phyloP scores from a whole-genome alignment of 257 asterid genomes.

The Verbena officinalis region DNA sequence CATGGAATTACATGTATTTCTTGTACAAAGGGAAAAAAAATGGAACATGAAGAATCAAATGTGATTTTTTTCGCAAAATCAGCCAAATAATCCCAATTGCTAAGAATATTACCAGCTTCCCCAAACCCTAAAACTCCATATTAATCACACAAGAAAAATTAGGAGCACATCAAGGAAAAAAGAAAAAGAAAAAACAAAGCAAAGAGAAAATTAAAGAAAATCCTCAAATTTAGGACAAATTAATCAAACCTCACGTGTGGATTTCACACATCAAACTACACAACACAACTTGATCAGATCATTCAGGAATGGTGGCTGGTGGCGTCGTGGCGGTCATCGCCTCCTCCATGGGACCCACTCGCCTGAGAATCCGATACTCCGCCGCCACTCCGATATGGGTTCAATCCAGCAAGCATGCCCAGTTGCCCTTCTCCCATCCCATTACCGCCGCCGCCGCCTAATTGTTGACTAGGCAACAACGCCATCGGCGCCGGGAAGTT shows the following conservation, averaged over 20 bases:
- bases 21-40: not conserved
- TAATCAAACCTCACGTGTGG: conserved; percentile 53
- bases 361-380: conserved; percentile 71
- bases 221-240: conserved; percentile 36
- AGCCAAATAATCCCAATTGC: conserved; percentile 42
- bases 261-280: conserved; percentile 44
- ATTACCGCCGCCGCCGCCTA: conserved; percentile 32
- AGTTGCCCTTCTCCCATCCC: conserved; percentile 70
- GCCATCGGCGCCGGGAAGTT: conserved; percentile 82
- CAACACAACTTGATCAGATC: conserved; percentile 32
- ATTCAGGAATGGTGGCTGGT: conserved; percentile 72
- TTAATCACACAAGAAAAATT: conserved; percentile 55
- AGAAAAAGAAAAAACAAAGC: conserved; percentile 8
- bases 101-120: conserved; percentile 49
- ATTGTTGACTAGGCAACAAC: conserved; percentile 50
- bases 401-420: conserved; percentile 66
- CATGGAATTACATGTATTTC: conserved; percentile 28
- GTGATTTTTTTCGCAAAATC: conserved; percentile 30
- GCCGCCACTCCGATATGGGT: conserved; percentile 53
- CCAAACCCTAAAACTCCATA: conserved; percentile 57
- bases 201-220: conserved; percentile 13
- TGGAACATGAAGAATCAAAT: conserved; percentile 26
- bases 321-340: conserved; percentile 71
- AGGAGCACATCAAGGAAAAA: conserved; percentile 27
- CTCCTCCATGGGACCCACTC: conserved; percentile 80